Percentiles rank a stretch among this genome's conserved stretches.
Conservation (phyloP, 2,329 filamentous ascomycete genomes). For the Trichoderma asperellum region DNA sequence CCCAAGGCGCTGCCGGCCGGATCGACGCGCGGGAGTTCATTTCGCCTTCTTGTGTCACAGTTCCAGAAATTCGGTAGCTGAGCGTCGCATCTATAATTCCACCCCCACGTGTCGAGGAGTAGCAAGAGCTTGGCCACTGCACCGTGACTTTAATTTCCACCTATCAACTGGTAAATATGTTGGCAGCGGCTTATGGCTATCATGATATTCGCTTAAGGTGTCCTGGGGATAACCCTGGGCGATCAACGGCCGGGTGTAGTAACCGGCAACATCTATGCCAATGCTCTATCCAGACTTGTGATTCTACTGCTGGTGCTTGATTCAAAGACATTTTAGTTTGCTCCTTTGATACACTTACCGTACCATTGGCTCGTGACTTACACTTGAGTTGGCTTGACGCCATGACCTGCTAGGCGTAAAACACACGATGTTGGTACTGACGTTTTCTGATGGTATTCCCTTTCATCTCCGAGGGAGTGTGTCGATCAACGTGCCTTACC, state of each 20-base stretch:
- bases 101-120: neutral
- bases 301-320: neutral
- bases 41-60: neutral
- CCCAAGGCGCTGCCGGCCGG: neutral
- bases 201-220: neutral
- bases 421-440: neutral
- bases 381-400: neutral
- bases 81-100: neutral
- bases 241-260: constrained; percentile 6
- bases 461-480: neutral
- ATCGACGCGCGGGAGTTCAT: neutral
- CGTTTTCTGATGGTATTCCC: neutral
- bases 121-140: neutral
- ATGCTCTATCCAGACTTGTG: neutral
- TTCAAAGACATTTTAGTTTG: neutral
- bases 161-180: neutral
- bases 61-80: neutral
- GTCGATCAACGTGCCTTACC: neutral
- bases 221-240: neutral
- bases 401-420: neutral
- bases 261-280: neutral
- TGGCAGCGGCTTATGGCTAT: neutral
- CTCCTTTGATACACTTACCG: neutral
- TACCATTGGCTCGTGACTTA: neutral
- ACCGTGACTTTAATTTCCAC: neutral